Percentiles rank a stretch among this genome's conserved stretches.
Evolutionary conservation across 2,329 filamentous ascomycete genomes (phyloP).

Genomic region (Incumbomyces lentus): DNA sequence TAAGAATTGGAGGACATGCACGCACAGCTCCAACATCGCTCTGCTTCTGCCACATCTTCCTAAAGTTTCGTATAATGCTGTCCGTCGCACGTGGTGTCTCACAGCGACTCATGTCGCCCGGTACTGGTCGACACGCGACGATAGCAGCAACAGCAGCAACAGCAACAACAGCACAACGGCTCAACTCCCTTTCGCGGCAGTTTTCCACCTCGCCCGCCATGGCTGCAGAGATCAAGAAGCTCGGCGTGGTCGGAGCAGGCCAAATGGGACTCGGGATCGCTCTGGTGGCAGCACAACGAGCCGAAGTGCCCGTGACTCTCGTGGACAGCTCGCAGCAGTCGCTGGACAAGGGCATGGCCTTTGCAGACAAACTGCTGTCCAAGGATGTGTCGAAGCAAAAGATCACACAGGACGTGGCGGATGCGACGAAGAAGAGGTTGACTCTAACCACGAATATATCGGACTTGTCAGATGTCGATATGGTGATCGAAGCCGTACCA

Average conservation of each 20-base stretch:
- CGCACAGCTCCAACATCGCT: no score
- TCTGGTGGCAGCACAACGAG: slow-evolving; percentile 78
- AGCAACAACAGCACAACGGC: slow-evolving; percentile 27
- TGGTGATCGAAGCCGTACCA: slow-evolving; percentile 94
- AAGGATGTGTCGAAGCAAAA: slow-evolving; percentile 87
- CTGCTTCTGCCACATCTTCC: neutral
- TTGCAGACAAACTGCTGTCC: slow-evolving; percentile 89
- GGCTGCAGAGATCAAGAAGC: slow-evolving; percentile 66
- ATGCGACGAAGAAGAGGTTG: slow-evolving; percentile 60
- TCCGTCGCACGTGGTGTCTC: slow-evolving; percentile 11
- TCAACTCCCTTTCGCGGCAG: slow-evolving; percentile 32
- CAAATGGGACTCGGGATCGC: slow-evolving; percentile 98
- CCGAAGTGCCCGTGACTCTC: slow-evolving; percentile 71
- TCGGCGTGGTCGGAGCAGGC: slow-evolving; percentile 88
- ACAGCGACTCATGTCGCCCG: slow-evolving; percentile 28
- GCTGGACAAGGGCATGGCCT: slow-evolving; percentile 78
- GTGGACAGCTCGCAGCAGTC: slow-evolving; percentile 77
- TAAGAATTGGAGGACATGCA: neutral
- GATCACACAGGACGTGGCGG: slow-evolving; percentile 71
- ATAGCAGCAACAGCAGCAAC: no score
- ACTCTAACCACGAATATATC: slow-evolving; percentile 62
- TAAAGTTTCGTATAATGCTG: slow-evolving; percentile 10
- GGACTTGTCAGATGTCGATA: slow-evolving; percentile 73
- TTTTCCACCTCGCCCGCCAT: slow-evolving; percentile 60
- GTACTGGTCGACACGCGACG: slow-evolving; percentile 25